Conservation (phyloP, 1,284 basidiomycete genomes). For the Pseudozyma thailandica region DNA sequence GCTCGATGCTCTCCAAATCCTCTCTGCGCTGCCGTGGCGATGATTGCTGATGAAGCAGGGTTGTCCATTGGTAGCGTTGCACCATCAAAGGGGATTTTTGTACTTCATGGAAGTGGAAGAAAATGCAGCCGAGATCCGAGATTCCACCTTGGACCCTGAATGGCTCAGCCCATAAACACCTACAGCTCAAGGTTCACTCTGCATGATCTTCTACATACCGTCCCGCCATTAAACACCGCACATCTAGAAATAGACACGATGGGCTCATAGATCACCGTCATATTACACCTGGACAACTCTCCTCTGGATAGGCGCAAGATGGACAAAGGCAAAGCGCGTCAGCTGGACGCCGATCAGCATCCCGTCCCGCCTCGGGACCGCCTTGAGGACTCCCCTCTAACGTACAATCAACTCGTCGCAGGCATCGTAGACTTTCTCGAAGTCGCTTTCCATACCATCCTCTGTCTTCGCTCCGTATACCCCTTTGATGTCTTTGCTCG, state of each 20-base stretch:
- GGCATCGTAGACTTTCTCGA: slow-evolving; percentile 73
- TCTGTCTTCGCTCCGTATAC: slow-evolving; percentile 89
- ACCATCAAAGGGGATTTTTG: too few species aligned
- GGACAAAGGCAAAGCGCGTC: slow-evolving; percentile 47
- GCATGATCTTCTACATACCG: background rate
- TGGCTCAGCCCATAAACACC: slow-evolving; percentile 10
- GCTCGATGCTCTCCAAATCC: slow-evolving; percentile 3
- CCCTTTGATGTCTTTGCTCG: slow-evolving; percentile 86
- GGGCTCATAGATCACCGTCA: too few species aligned
- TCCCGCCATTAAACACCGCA: background rate
- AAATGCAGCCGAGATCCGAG: slow-evolving; percentile 17
- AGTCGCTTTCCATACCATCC: slow-evolving; percentile 88
- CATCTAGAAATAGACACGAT: too few species aligned
- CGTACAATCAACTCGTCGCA: slow-evolving; percentile 49
- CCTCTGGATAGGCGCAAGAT: slow-evolving; percentile 7
- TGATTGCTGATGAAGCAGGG: background rate
- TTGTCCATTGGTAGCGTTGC: too few species aligned
- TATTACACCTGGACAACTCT: background rate
- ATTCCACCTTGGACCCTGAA: slow-evolving; percentile 20
- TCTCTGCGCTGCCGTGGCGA: too few species aligned
- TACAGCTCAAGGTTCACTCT: background rate
- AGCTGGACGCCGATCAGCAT: slow-evolving; percentile 15
- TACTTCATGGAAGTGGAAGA: slow-evolving; percentile 3
- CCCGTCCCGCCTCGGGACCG: slow-evolving; percentile 24
- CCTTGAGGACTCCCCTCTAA: slow-evolving; percentile 42